These are phyloP conservation scores for Plicaturopsis crispa DNA, from an alignment of 768 basidiomycete species.

Conservation along the genomic window DNA sequence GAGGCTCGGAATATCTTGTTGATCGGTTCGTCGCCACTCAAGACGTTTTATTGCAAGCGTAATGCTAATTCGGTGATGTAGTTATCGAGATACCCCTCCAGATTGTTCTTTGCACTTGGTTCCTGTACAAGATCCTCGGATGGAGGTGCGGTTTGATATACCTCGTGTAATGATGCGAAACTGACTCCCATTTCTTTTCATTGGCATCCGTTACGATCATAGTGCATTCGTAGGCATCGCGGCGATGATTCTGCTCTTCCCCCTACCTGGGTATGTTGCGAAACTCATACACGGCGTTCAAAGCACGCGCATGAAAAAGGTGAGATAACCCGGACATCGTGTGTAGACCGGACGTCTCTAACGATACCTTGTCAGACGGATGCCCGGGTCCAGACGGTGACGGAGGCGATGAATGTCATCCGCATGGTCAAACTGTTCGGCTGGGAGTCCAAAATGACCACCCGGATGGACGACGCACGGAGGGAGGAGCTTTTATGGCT, in stretches of 20 bases:
- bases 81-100: slow-evolving; percentile 16
- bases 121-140: slow-evolving; percentile 22
- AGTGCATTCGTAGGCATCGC: slow-evolving; percentile 36
- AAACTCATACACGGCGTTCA: slow-evolving; percentile 26
- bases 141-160: too few relatives aligned
- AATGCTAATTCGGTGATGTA: too few relatives aligned
- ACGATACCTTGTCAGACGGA: slow-evolving; percentile 29
- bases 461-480: background rate
- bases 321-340: slow-evolving; percentile 17
- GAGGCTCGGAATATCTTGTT: slow-evolving; percentile 12
- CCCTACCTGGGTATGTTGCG: slow-evolving; percentile 32
- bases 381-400: slow-evolving; percentile 34
- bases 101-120: slow-evolving; percentile 14
- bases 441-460: slow-evolving; percentile 28
- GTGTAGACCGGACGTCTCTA: too few relatives aligned
- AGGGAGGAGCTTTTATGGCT: background rate
- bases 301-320: slow-evolving; percentile 28
- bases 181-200: too few relatives aligned
- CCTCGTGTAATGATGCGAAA: too few relatives aligned
- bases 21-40: slow-evolving; percentile 4
- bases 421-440: slow-evolving; percentile 49
- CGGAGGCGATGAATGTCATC: slow-evolving; percentile 35
- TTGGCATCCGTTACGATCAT: too few relatives aligned
- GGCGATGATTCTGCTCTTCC: slow-evolving; percentile 33
- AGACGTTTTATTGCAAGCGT: too few relatives aligned